phyloP scores from a whole-genome alignment of 352 stramenopile genomes.

The Pythium diclinum region DNA sequence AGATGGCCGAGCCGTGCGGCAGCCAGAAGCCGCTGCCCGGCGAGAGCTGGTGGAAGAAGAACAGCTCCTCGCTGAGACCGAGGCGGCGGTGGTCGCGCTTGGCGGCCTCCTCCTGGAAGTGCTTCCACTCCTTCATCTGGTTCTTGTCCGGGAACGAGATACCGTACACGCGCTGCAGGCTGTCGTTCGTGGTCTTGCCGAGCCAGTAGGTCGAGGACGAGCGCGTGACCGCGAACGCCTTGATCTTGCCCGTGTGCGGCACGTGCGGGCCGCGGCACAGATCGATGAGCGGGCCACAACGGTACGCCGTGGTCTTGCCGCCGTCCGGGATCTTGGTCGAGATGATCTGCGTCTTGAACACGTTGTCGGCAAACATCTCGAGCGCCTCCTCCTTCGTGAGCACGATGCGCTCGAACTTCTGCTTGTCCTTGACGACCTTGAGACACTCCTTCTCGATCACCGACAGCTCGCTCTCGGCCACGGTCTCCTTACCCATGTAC shows the following conservation, averaged over 20 bases:
- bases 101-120: conserved; percentile 93
- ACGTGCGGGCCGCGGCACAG: conserved; percentile 96
- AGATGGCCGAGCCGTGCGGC: conserved; percentile 96
- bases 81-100: conserved; percentile 95
- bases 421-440: conserved; percentile 93
- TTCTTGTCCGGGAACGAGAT: conserved; percentile 93
- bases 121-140: conserved; percentile 86
- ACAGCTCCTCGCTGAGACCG: conserved; percentile 96
- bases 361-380: conserved; percentile 99
- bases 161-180: conserved; percentile 96
- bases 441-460: conserved; percentile 92
- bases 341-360: conserved; percentile 97
- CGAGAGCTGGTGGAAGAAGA: conserved; percentile 94
- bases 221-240: conserved; percentile 93
- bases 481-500: conserved; percentile 93
- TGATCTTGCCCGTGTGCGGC: conserved; percentile 88
- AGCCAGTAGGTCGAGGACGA: conserved; percentile 97
- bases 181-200: conserved; percentile 96
- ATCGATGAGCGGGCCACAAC: conserved; percentile 97
- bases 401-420: conserved; percentile 93
- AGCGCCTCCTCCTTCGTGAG: conserved; percentile 93
- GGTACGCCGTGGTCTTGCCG: conserved; percentile 95
- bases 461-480: conserved; percentile 58
- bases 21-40: conserved; percentile 98
- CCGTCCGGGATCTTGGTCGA: conserved; percentile 95